Percentiles rank a stretch among this genome's conserved stretches.
These are phyloP conservation scores for Tricholoma saponaceum DNA, from an alignment of 768 basidiomycete genomes.

Conservation along the genomic window DNA sequence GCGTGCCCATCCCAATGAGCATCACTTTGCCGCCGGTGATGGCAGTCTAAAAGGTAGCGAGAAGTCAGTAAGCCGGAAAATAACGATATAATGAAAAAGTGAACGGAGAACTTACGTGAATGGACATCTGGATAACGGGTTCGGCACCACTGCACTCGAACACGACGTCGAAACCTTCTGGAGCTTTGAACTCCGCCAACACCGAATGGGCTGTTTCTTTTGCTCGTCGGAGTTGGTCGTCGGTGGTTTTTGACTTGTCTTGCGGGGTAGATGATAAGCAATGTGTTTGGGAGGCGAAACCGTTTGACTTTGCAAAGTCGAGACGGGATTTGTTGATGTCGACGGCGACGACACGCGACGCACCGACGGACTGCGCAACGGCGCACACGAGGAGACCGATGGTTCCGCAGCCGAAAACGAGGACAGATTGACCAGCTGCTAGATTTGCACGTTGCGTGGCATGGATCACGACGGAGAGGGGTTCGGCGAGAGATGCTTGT, in stretches of 20 bases:
- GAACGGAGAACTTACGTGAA: conserved; percentile 62
- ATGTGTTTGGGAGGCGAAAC: conserved; percentile 73
- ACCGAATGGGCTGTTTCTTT: conserved; percentile 51
- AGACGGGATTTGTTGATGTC: conserved; percentile 86
- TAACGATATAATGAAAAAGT: not conserved
- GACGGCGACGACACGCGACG: conserved; percentile 64
- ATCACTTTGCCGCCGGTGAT: conserved; percentile 84
- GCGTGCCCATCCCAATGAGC: conserved; percentile 94
- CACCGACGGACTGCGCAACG: conserved; percentile 69
- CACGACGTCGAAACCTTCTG: conserved; percentile 86
- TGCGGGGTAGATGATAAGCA: conserved; percentile 40
- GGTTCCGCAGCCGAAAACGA: conserved; percentile 90
- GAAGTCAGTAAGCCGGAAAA: conserved; percentile 9
- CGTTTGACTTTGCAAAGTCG: conserved; percentile 69
- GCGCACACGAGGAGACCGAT: conserved; percentile 90
- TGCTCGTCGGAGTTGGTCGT: conserved; percentile 57
- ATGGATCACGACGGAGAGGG: conserved; percentile 85
- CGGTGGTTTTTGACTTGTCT: conserved; percentile 46
- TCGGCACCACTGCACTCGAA: conserved; percentile 97
- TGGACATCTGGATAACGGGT: conserved; percentile 84
- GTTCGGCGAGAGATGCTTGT: conserved; percentile 87
- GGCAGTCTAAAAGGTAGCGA: conserved; percentile 54
- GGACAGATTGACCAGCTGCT: conserved; percentile 59
- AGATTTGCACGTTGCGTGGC: conserved; percentile 44
- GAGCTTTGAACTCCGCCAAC: conserved; percentile 51